Percentiles rank a stretch among this genome's conserved stretches.
Conservation (phyloP, 1,284 basidiomycete genomes). For the Chalciporus sp. region DNA sequence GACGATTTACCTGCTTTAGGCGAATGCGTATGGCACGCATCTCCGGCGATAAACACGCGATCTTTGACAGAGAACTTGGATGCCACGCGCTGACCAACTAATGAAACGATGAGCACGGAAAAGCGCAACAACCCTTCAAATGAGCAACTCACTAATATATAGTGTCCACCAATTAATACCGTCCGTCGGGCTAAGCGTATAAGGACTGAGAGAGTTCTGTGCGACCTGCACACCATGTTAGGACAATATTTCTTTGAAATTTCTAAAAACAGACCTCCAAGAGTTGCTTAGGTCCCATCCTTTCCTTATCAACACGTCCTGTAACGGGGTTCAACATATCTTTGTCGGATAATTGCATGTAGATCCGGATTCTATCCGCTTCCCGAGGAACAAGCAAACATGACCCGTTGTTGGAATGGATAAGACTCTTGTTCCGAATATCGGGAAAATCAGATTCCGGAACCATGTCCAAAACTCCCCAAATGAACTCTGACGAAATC, state of each 20-base stretch:
- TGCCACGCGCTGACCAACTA: constrained; percentile 50
- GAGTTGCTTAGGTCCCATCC: constrained; percentile 61
- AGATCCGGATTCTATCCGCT: constrained; percentile 70
- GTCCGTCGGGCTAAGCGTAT: constrained; percentile 57
- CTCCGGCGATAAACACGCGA: constrained; percentile 50
- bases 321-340: constrained; percentile 51
- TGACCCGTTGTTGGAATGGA: constrained; percentile 64
- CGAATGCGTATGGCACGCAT: constrained; percentile 53
- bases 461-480: constrained; percentile 77
- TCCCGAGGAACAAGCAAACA: constrained; percentile 82
- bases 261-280: constrained; percentile 47
- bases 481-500: constrained; percentile 56
- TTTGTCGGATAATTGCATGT: constrained; percentile 66
- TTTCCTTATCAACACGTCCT: constrained; percentile 64
- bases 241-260: too few species aligned
- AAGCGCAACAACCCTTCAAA: background rate
- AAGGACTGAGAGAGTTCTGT: constrained; percentile 69
- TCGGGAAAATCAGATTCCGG: constrained; percentile 82
- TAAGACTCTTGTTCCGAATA: constrained; percentile 65
- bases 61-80: constrained; percentile 44
- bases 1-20: constrained; percentile 46
- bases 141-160: constrained; percentile 58
- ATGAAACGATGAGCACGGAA: background rate
- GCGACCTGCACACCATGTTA: constrained; percentile 46
- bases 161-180: constrained; percentile 81